These are phyloP conservation scores for Nidula niveotomentosa DNA, from an alignment of 1,284 basidiomycete species.

Conservation along the genomic window DNA sequence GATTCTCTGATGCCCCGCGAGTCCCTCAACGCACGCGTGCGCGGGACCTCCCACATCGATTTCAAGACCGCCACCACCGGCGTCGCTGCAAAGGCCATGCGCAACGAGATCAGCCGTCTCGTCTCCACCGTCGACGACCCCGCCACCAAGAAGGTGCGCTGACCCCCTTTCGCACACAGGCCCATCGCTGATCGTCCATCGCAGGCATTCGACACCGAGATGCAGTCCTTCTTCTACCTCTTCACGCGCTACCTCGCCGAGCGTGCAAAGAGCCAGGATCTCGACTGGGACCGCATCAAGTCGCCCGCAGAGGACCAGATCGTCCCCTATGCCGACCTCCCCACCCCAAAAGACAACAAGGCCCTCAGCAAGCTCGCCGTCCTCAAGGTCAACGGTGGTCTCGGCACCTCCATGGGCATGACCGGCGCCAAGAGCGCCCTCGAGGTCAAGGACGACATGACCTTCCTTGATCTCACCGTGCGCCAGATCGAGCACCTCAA, in stretches of 20 bases:
- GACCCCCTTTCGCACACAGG: neutral
- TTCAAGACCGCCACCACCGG: slow-evolving; percentile 99
- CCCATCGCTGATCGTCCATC: slow-evolving; percentile 12
- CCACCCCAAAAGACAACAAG: slow-evolving; percentile 57
- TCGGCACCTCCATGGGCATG: slow-evolving; percentile 98
- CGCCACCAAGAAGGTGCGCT: slow-evolving; percentile 77
- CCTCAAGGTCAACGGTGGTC: slow-evolving; percentile 99
- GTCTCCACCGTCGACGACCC: slow-evolving; percentile 83
- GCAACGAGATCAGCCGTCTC: slow-evolving; percentile 96
- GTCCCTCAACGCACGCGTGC: slow-evolving; percentile 62
- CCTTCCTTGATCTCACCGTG: slow-evolving; percentile 96
- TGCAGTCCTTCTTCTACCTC: slow-evolving; percentile 99
- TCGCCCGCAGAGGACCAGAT: slow-evolving; percentile 94
- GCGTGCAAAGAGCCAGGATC: slow-evolving; percentile 91
- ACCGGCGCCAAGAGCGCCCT: slow-evolving; percentile 91
- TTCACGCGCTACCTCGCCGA: slow-evolving; percentile 98
- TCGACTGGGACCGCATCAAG: slow-evolving; percentile 98
- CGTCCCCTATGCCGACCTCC: slow-evolving; percentile 82
- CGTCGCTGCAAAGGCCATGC: slow-evolving; percentile 97
- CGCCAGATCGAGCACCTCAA: slow-evolving; percentile 94
- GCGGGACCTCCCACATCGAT: slow-evolving; percentile 75
- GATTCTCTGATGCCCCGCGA: slow-evolving; percentile 62
- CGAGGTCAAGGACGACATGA: slow-evolving; percentile 97
- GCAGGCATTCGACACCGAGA: slow-evolving; percentile 96
- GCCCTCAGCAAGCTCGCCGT: slow-evolving; percentile 96